These are phyloP conservation scores for Mitragyna speciosa DNA, from an alignment of 257 asterid species.

Conservation along the genomic window DNA sequence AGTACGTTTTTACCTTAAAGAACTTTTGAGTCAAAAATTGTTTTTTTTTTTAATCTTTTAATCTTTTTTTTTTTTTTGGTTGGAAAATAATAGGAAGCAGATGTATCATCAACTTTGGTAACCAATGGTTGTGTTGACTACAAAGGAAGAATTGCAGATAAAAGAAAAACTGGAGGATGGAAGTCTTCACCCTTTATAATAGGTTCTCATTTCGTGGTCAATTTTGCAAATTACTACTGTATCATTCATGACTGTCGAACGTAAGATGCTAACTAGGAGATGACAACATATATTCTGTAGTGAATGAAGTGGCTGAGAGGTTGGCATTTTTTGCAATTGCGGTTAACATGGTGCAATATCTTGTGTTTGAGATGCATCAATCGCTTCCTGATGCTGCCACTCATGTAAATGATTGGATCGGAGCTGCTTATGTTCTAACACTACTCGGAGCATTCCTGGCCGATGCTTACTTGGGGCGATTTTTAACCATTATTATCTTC, in stretches of 20 bases:
- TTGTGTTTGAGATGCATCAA: conserved; percentile 66
- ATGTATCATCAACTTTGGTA: conserved; percentile 35
- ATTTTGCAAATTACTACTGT: too few relatives aligned
- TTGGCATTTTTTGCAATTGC: conserved; percentile 72
- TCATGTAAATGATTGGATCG: conserved; percentile 82
- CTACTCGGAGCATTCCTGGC: conserved; percentile 76
- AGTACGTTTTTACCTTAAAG: background rate
- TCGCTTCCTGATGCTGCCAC: conserved; percentile 66
- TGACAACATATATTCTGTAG: conserved; percentile 22
- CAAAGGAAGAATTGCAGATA: conserved; percentile 57
- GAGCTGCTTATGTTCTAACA: conserved; percentile 79
- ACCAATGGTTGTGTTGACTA: conserved; percentile 62
- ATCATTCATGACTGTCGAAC: background rate
- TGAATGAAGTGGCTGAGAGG: conserved; percentile 83
- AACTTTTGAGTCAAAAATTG: background rate
- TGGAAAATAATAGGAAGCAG: conserved; percentile 28
- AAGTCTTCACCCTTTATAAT: conserved; percentile 76
- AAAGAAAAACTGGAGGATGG: conserved; percentile 71
- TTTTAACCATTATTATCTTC: conserved; percentile 67
- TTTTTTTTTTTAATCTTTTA: too few relatives aligned
- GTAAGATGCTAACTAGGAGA: background rate
- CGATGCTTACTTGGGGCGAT: conserved; percentile 78
- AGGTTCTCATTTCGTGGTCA: conserved; percentile 25
- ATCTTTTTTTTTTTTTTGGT: background rate
- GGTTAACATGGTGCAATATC: conserved; percentile 68